Evolutionary conservation across 75 land plant genomes (phyloP).

Genomic region (Pseudotsuga menziesii): DNA sequence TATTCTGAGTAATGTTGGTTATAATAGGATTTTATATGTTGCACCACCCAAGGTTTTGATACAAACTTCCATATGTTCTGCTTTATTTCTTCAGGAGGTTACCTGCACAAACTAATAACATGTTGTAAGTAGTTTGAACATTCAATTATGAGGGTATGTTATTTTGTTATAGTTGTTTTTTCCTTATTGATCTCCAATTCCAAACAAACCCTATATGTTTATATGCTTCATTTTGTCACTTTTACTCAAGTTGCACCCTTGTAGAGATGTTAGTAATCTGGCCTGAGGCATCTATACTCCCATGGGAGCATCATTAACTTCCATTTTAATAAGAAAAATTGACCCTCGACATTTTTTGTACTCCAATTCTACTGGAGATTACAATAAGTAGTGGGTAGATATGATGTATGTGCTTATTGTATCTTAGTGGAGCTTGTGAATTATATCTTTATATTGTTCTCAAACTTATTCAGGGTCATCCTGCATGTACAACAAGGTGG

Average conservation of each 20-base stretch:
- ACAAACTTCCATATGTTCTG: conserved; percentile 7
- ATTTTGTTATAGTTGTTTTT: no score
- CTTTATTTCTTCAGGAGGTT: no score
- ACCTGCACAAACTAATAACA: no score
- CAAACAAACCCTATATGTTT: no score
- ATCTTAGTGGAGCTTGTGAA: conserved; percentile 7
- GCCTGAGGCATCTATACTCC: background rate
- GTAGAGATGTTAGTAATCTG: background rate
- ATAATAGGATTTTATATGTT: conserved; percentile 29
- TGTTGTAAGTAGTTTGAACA: no score
- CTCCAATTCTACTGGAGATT: conserved; percentile 1
- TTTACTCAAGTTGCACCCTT: background rate
- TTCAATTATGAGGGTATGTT: no score
- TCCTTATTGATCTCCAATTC: no score
- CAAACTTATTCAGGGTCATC: no score
- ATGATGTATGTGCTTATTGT: background rate
- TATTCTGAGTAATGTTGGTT: conserved; percentile 42
- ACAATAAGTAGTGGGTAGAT: background rate
- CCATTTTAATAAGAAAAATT: background rate
- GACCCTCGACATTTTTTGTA: background rate
- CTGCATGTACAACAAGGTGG: no score
- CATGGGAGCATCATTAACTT: background rate
- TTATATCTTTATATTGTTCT: background rate
- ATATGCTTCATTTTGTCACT: no score
- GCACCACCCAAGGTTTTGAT: conserved; percentile 28